Base-by-base conservation (phyloP, 2,329 filamentous ascomycete genomes). In the Chaetomium olivaceum region DNA sequence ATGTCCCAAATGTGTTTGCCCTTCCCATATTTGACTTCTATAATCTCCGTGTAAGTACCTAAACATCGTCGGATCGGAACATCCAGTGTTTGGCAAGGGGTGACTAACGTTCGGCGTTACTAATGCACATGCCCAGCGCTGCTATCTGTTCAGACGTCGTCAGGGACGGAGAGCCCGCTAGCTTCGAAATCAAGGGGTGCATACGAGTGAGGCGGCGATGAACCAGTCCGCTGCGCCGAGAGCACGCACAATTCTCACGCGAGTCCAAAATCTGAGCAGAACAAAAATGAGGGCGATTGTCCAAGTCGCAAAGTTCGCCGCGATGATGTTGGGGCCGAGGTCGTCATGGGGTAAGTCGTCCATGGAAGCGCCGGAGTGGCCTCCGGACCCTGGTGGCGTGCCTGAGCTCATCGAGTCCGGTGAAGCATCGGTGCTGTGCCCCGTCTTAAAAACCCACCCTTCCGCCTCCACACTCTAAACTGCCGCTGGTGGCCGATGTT, bases 151-250 rank as follows among this genome's bases (percentile, higher is more conserved):
- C 23, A 29, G 8, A 9, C 16, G 27, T 33, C 31, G 54, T 68
- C 65, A 39, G 55, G 14, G 25, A 4, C 1, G 8, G 7, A 29
- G 54, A 14, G 2, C n/a, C 5, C 21, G 12, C 8, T 31, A 54
- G 2, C 9, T 29, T 21, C 52, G 8, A 14, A 19, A n/a, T 14
- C 8, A 16, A 19, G 39, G 29, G 8, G 19, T n/a, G 11, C 48
- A 2, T 46, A 71, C 73, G 55, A 77, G 66, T 6, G 77, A 73
- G 27, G 74, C 56, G 3, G 77, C 23, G 48, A 79, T 76, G 19
- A 71, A 71, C 72, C 75, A 78, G 62, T 80, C 78, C 39, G 78
- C 73, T 3, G 66, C 27, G 50, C 76, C 77, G 51, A 78, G 71
- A 27, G 74, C 71, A 62, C 73, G 76, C 8, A 78, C 74, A 62